Evolutionary conservation across 1,284 basidiomycete genomes (phyloP).

Genomic region (Gomphus sp.): DNA sequence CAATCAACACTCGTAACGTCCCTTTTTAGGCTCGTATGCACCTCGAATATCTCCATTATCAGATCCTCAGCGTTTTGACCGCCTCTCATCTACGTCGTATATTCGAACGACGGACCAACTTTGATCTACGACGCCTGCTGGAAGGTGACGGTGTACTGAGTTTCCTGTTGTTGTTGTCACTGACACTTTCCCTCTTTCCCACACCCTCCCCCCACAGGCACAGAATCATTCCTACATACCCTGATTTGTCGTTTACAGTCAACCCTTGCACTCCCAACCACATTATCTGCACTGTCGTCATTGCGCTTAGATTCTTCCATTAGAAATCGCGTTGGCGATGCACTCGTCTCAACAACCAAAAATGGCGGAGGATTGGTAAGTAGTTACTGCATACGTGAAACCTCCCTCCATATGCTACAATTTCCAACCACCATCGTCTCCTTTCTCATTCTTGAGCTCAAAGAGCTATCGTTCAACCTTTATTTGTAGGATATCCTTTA

Average conservation of each 20-base stretch:
- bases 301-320: conserved; percentile 63
- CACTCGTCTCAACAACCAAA: conserved; percentile 68
- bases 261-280: conserved; percentile 70
- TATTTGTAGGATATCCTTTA: conserved; percentile 75
- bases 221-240: conserved; percentile 72
- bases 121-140: conserved; percentile 80
- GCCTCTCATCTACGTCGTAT: conserved; percentile 76
- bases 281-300: conserved; percentile 64
- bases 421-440: neutral
- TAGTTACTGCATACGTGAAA: neutral
- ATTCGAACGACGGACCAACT: conserved; percentile 85
- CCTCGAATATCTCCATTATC: conserved; percentile 90
- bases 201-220: conserved; percentile 42
- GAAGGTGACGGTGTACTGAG: conserved; percentile 44
- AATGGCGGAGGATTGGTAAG: conserved; percentile 1
- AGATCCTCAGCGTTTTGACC: conserved; percentile 86
- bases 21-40: conserved; percentile 73
- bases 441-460: neutral
- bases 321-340: conserved; percentile 65
- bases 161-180: neutral
- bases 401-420: neutral
- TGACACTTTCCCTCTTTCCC: neutral
- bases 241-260: conserved; percentile 64
- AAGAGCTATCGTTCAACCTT: neutral
- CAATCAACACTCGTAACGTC: neutral